Evolutionary conservation across 2,329 filamentous ascomycete species (phyloP).

Genomic region (Myriangium duriaei): DNA sequence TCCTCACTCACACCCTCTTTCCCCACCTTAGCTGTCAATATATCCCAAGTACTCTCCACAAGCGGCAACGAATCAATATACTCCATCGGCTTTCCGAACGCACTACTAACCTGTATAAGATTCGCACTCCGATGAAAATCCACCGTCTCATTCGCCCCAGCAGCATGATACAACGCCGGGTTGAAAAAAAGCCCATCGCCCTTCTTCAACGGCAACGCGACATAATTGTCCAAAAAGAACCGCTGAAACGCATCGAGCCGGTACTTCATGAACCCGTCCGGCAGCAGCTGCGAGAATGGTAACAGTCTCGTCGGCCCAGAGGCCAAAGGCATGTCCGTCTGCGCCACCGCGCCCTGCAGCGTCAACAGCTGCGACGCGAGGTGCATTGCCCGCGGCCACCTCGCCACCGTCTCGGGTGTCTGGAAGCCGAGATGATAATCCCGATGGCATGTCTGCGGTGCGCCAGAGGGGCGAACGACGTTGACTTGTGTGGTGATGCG

Average conservation of each 20-base stretch:
- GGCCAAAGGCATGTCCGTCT: slow-evolving; percentile 46
- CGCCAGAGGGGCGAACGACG: slow-evolving; percentile 46
- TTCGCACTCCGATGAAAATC: slow-evolving; percentile 46
- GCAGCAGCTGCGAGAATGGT: slow-evolving; percentile 47
- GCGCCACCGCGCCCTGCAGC: slow-evolving; percentile 51
- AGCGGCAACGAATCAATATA: slow-evolving; percentile 40
- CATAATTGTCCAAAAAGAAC: slow-evolving; percentile 42
- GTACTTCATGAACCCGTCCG: slow-evolving; percentile 47
- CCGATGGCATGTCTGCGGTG: slow-evolving; percentile 45
- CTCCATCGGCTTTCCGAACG: slow-evolving; percentile 55
- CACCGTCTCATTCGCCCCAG: slow-evolving; percentile 42
- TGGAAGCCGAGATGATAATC: slow-evolving; percentile 56
- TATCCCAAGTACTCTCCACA: slow-evolving; percentile 35
- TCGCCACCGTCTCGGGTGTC: slow-evolving; percentile 32
- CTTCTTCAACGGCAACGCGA: slow-evolving; percentile 39
- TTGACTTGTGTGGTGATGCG: slow-evolving; percentile 51
- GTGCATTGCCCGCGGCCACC: slow-evolving; percentile 42
- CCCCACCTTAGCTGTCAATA: slow-evolving; percentile 23
- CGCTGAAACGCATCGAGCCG: slow-evolving; percentile 39
- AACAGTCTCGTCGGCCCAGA: slow-evolving; percentile 49
- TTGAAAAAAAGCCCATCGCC: slow-evolving; percentile 55
- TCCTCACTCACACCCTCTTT: slow-evolving; percentile 28
- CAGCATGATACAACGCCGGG: slow-evolving; percentile 50
- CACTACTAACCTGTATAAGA: slow-evolving; percentile 48
- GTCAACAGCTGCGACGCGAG: slow-evolving; percentile 45